Conservation (phyloP, 225 moss, liverwort and hornwort genomes). For the Pseudoscleropodium purum region DNA sequence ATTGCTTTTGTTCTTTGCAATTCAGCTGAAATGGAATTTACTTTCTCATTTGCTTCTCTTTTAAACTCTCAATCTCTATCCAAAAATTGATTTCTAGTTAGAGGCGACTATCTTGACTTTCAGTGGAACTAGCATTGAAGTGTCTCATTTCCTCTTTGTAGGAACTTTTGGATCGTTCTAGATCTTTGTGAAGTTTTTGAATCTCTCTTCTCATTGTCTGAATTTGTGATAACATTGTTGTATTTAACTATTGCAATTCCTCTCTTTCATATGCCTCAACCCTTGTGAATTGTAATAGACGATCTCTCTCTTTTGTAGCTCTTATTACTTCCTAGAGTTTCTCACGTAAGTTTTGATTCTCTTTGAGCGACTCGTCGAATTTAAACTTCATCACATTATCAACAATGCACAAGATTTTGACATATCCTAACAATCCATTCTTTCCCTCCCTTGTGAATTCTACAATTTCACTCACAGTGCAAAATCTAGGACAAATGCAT, state of each 20-base stretch:
- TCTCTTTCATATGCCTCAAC: neutral
- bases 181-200: neutral
- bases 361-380: neutral
- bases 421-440: neutral
- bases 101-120: neutral
- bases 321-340: neutral
- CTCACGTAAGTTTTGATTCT: neutral
- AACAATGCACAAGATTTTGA: neutral
- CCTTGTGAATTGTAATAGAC: neutral
- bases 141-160: neutral
- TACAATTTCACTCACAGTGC: neutral
- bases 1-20: no score
- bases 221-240: neutral
- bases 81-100: neutral
- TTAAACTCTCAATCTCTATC: neutral
- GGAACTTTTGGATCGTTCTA: no score
- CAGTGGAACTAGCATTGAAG: neutral
- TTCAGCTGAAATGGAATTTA: neutral
- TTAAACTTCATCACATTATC: neutral
- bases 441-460: neutral
- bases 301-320: neutral
- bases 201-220: neutral
- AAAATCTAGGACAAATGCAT: accelerated
- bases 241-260: neutral
- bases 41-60: neutral